A percentile compares a stretch with the other conserved stretches of the same genome.
Evolutionary conservation across 805 yeast genomes (phyloP).

Genomic region (Candida golubevii): DNA sequence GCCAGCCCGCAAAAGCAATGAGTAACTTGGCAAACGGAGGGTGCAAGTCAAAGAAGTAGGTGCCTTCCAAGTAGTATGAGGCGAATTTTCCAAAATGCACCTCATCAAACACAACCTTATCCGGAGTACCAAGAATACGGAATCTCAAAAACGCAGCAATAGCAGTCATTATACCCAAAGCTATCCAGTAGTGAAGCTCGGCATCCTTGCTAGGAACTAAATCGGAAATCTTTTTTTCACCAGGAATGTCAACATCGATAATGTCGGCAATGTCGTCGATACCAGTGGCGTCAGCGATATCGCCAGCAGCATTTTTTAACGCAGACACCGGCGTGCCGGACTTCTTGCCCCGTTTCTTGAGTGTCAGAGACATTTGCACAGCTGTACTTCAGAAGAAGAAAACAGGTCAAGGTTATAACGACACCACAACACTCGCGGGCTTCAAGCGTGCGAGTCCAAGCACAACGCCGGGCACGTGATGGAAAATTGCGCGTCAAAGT

Average conservation of each 20-base stretch:
- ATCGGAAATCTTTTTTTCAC: background rate
- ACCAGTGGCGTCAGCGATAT: background rate
- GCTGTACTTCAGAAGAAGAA: no score
- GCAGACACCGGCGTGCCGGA: conserved; percentile 1
- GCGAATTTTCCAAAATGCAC: conserved; percentile 87
- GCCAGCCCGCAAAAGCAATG: conserved; percentile 85
- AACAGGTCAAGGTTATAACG: no score
- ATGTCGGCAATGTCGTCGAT: background rate
- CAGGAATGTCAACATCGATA: conserved; percentile 6
- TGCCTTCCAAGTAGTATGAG: conserved; percentile 78
- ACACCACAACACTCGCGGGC: no score
- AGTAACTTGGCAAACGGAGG: conserved; percentile 96
- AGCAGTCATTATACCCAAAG: conserved; percentile 35
- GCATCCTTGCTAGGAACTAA: conserved; percentile 20
- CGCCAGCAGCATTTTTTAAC: background rate
- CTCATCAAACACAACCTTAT: conserved; percentile 80
- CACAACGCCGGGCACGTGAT: no score
- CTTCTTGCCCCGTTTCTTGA: conserved; percentile 28
- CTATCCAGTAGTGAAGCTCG: conserved; percentile 28
- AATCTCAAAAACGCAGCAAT: conserved; percentile 54
- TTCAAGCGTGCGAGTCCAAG: no score
- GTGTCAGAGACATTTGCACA: conserved; percentile 23
- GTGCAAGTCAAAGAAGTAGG: conserved; percentile 93
- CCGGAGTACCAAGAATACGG: conserved; percentile 57
- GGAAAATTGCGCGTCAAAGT: no score